These are phyloP conservation scores for Cunninghamia lanceolata DNA, from an alignment of 75 land plant species.

Conservation along the genomic window DNA sequence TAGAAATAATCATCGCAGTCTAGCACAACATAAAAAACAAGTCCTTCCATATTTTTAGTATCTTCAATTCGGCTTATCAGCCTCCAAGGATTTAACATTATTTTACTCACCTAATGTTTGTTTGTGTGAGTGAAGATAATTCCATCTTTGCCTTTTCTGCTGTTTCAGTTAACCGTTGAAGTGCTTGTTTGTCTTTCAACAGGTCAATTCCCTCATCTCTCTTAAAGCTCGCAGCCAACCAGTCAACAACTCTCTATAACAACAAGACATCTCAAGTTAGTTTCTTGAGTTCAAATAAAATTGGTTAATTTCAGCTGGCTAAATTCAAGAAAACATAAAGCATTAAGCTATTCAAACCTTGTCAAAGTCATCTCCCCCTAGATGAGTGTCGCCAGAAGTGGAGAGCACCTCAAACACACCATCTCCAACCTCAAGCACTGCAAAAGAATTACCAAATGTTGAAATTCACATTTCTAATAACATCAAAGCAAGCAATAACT, in stretches of 20 bases:
- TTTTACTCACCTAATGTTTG: constrained; percentile 59
- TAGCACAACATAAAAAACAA: neutral
- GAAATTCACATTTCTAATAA: neutral
- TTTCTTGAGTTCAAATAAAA: neutral
- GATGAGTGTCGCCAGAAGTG: constrained; percentile 87
- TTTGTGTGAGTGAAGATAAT: constrained; percentile 66
- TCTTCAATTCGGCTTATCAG: neutral
- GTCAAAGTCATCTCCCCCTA: constrained; percentile 91
- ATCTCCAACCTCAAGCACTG: constrained; percentile 91
- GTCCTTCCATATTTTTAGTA: neutral
- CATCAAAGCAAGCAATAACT: neutral
- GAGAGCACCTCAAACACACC: constrained; percentile 95
- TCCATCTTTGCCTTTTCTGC: constrained; percentile 91
- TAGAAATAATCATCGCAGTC: neutral
- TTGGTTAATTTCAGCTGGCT: neutral
- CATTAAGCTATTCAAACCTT: constrained; percentile 40
- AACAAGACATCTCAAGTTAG: neutral
- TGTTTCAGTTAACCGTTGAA: constrained; percentile 74
- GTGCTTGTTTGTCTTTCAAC: constrained; percentile 80
- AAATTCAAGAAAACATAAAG: neutral
- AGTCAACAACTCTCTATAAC: constrained; percentile 79
- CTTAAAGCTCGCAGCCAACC: constrained; percentile 71
- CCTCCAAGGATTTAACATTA: neutral
- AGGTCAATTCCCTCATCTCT: constrained; percentile 76
- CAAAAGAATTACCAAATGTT: neutral